phyloP scores from a whole-genome alignment of 495 filamentous ascomycete species.

The Ramalina intermedia region DNA sequence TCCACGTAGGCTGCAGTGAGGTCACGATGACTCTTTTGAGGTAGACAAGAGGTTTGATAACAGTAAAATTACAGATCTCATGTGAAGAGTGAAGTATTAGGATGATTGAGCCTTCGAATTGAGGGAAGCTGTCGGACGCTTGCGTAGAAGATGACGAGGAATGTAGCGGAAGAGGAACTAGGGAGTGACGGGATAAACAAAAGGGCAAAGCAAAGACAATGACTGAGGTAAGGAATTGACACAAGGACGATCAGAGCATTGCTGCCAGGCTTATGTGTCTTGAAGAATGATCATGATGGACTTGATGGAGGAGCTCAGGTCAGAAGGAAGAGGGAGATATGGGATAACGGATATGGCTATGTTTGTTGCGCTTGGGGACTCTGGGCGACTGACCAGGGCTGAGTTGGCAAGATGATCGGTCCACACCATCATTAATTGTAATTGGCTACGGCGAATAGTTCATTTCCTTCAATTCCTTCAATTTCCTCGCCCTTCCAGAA shows the following conservation, averaged over 20 bases:
- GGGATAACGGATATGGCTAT: background rate
- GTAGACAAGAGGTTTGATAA: constrained; percentile 12
- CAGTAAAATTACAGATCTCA: background rate
- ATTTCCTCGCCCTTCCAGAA: too few species aligned
- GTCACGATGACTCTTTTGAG: constrained; percentile 4
- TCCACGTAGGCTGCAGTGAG: background rate
- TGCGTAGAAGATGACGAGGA: constrained; percentile 2
- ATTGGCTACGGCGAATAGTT: too few species aligned
- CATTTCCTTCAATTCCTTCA: too few species aligned
- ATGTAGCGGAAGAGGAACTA: constrained; percentile 5
- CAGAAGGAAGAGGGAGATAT: constrained; percentile 14
- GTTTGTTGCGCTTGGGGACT: background rate
- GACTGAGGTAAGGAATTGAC: constrained; percentile 18
- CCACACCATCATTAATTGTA: too few species aligned
- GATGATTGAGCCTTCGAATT: background rate
- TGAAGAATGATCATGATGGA: constrained; percentile 15
- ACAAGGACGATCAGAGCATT: constrained; percentile 18
- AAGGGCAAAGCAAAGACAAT: constrained; percentile 14
- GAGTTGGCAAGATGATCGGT: too few species aligned
- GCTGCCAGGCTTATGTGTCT: constrained; percentile 6
- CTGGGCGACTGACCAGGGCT: too few species aligned
- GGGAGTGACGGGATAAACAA: constrained; percentile 16
- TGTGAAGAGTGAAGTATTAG: background rate
- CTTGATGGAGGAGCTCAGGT: constrained; percentile 2
- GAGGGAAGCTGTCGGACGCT: background rate